Evolutionary conservation across 345 rosid genomes (phyloP).

Genomic region (Boechera divaricarpa): DNA sequence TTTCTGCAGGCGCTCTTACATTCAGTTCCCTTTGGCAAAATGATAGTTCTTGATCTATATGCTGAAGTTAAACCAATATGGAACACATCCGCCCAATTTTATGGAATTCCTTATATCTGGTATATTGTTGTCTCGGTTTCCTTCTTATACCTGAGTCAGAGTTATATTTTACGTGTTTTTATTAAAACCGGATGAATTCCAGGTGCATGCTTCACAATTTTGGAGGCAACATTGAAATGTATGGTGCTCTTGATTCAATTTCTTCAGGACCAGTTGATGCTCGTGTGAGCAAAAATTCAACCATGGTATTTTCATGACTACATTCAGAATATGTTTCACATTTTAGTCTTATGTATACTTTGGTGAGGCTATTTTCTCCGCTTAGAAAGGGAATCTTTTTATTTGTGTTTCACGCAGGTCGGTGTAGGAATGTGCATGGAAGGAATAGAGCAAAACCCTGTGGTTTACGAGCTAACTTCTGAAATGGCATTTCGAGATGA

Average conservation of each 20-base stretch:
- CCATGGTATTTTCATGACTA: constrained; percentile 65
- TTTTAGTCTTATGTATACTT: constrained; percentile 2
- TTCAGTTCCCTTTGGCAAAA: constrained; percentile 87
- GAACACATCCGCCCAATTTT: constrained; percentile 83
- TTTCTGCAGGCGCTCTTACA: constrained; percentile 86
- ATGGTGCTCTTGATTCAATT: constrained; percentile 78
- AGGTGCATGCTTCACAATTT: constrained; percentile 98
- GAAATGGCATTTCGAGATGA: constrained; percentile 90
- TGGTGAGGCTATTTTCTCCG: not conserved
- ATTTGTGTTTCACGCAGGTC: constrained; percentile 53
- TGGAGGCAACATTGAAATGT: constrained; percentile 97
- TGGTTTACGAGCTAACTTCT: constrained; percentile 88
- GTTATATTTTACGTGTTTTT: constrained; percentile 5
- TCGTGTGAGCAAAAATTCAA: constrained; percentile 72
- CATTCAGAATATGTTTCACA: constrained; percentile 10
- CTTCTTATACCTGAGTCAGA: constrained; percentile 5
- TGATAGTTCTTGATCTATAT: constrained; percentile 94
- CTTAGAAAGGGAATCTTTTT: constrained; percentile 12
- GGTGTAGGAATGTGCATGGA: constrained; percentile 99
- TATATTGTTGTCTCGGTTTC: constrained; percentile 33
- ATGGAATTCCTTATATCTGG: constrained; percentile 94
- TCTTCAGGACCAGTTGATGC: constrained; percentile 90
- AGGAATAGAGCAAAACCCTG: constrained; percentile 95
- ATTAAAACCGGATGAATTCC: constrained; percentile 30
- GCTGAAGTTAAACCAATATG: constrained; percentile 94